Evolutionary conservation across 805 yeast species (phyloP).

Genomic region (Barnettozyma botsteinii): DNA sequence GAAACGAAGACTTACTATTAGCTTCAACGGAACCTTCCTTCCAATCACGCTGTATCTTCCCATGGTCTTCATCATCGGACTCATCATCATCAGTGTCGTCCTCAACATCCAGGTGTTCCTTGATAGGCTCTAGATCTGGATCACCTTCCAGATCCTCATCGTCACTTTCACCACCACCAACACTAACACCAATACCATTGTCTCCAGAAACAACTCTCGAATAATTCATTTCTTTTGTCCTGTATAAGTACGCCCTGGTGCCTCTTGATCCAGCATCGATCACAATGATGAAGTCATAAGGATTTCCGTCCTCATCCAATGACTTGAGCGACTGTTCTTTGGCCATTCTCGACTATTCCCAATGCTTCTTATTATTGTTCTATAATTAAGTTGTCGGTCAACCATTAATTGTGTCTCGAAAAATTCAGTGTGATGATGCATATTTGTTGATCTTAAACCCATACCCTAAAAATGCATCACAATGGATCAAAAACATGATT

Average conservation of each 20-base stretch:
- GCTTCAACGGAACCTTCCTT: not conserved
- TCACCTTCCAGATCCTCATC: not conserved
- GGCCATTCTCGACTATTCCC: too few relatives aligned
- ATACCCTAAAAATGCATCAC: too few relatives aligned
- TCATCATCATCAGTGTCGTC: not conserved
- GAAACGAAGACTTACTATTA: slow-evolving; percentile 3
- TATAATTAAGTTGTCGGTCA: too few relatives aligned
- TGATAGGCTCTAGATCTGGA: too few relatives aligned
- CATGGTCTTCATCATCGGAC: slow-evolving; percentile 1
- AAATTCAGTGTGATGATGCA: too few relatives aligned
- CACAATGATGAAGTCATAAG: slow-evolving; percentile 54
- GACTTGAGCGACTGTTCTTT: slow-evolving; percentile 22
- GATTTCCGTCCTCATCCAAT: slow-evolving; percentile 37
- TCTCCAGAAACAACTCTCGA: not conserved
- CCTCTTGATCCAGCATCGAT: slow-evolving; percentile 67
- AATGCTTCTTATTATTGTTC: too few relatives aligned
- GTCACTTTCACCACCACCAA: too few relatives aligned
- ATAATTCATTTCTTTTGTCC: slow-evolving; percentile 9
- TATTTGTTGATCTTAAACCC: too few relatives aligned
- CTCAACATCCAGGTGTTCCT: slow-evolving; percentile 20
- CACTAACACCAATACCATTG: too few relatives aligned
- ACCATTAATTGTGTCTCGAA: too few relatives aligned
- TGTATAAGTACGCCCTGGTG: slow-evolving; percentile 53
- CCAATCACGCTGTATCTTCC: slow-evolving; percentile 8
- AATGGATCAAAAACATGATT: too few relatives aligned